Conservation (phyloP, 805 yeast species). For the Debaryomyces castellii region DNA sequence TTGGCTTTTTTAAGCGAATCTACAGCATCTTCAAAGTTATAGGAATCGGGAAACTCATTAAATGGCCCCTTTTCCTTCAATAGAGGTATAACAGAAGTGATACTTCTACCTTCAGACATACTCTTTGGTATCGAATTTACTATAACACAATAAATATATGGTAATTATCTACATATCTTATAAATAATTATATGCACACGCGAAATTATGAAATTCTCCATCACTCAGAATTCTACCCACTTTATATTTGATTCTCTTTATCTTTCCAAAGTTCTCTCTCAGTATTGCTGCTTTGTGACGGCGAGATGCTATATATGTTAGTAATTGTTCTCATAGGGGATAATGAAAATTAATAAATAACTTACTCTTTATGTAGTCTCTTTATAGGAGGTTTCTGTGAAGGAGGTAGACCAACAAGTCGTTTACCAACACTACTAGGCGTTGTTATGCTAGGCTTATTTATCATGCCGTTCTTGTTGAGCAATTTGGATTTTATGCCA, state of each 20-base stretch:
- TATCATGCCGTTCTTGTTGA: not conserved
- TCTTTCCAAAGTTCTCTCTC: not conserved
- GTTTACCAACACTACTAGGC: slow-evolving; percentile 18
- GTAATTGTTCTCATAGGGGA: not conserved
- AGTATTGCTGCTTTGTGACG: not conserved
- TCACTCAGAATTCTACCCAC: not conserved
- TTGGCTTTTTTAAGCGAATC: slow-evolving; percentile 20
- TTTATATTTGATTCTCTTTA: slow-evolving; percentile 4
- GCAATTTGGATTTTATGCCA: not conserved
- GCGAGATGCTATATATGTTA: not conserved
- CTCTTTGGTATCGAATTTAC: not conserved
- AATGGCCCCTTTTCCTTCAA: slow-evolving; percentile 34
- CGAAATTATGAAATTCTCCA: not conserved
- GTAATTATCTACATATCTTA: not conserved
- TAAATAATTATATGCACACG: not conserved
- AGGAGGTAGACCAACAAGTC: slow-evolving; percentile 36
- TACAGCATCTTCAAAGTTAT: slow-evolving; percentile 19
- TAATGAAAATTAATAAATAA: not conserved
- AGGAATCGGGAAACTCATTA: slow-evolving; percentile 39
- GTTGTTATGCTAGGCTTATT: not conserved
- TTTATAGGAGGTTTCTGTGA: slow-evolving; percentile 25
- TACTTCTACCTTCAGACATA: not conserved
- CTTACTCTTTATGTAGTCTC: slow-evolving; percentile 20
- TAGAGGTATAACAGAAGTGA: slow-evolving; percentile 11
- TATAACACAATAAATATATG: not conserved